A percentile compares a stretch with the other conserved stretches of the same genome.
Conservation (phyloP, 495 filamentous ascomycete species). For the Tuber microsphaerosporum region DNA sequence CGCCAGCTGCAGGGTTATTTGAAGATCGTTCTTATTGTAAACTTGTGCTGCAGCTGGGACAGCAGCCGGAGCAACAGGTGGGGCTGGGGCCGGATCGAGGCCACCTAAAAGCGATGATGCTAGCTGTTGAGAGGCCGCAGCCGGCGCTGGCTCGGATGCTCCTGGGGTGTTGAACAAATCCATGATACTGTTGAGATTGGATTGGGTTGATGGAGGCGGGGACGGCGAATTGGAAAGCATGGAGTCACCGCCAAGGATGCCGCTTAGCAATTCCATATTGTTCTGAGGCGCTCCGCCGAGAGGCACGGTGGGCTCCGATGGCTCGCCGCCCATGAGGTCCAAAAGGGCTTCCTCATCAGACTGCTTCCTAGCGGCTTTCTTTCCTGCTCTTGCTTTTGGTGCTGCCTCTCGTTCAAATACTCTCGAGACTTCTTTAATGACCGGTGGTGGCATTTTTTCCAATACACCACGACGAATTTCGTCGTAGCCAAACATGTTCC, state of each 20-base stretch:
- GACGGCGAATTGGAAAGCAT: slow-evolving; percentile 49
- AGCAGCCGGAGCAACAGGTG: slow-evolving; percentile 42
- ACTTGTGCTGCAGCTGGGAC: slow-evolving; percentile 56
- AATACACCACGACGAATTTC: slow-evolving; percentile 81
- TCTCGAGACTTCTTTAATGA: slow-evolving; percentile 87
- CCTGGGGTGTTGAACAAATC: slow-evolving; percentile 61
- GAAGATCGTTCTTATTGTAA: slow-evolving; percentile 79
- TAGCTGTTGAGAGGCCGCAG: slow-evolving; percentile 45
- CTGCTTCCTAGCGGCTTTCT: slow-evolving; percentile 71
- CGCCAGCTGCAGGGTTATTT: slow-evolving; percentile 72
- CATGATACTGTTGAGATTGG: slow-evolving; percentile 74
- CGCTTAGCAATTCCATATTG: slow-evolving; percentile 78
- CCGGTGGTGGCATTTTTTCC: slow-evolving; percentile 93
- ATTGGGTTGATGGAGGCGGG: slow-evolving; percentile 50
- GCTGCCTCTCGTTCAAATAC: slow-evolving; percentile 56
- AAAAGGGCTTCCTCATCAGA: slow-evolving; percentile 86
- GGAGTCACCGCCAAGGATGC: slow-evolving; percentile 62
- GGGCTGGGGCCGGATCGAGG: slow-evolving; percentile 41
- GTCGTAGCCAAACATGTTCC: slow-evolving; percentile 84
- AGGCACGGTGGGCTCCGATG: slow-evolving; percentile 43
- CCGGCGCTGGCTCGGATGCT: slow-evolving; percentile 43
- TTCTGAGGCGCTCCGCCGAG: slow-evolving; percentile 50
- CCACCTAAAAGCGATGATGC: slow-evolving; percentile 48
- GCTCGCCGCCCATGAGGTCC: slow-evolving; percentile 84
- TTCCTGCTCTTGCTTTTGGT: slow-evolving; percentile 57